Base-by-base conservation (phyloP, 1,284 basidiomycete genomes). In the Sporisorium iseilematis-ciliati region DNA sequence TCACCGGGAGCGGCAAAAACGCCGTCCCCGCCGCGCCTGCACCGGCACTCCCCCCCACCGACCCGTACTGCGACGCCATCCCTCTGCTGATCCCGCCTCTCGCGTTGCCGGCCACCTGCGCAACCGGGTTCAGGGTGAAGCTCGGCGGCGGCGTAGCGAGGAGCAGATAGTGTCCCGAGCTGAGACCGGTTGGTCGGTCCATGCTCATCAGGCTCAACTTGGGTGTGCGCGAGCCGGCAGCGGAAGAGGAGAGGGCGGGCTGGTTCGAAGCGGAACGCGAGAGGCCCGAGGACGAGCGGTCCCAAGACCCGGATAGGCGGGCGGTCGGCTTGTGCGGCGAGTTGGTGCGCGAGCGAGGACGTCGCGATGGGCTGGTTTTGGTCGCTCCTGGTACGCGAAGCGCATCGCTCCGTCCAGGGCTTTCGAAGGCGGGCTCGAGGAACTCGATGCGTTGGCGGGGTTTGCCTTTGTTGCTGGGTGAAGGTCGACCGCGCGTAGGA, bases 161-260 rank as follows among this genome's bases (percentile, higher is more conserved):
- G 11, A 76, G 52, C 25, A 76, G 33, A 20, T 76, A 76, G 25
- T 76, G 74, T 2, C 74, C 74, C n/a, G 69, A 35, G 21, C 65
- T 68, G 11, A 76, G 38, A 2, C 73, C 73, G 0, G 73, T 75
- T 0, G 73, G 73, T 3, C 73, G 49, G 18, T 71, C 72, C 45
- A 75, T 70, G 21, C 51, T 40, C 25, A 75, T 67, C 33, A 75
- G n/a, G 48, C 73, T 60, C 5, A 75, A 31, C 18, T 64, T 71
- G 12, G 73, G 65, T 18, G 73, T 75, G 11, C 67, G 60, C 20
- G 54, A 26, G 3, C 58, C 65, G 1, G 52, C 57, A 31, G 49
- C 29, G 5, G 48, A 60, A 7, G 55, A 43, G 1, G 62, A 65
- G 11, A 62, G 65, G 14, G 25, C 25, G 5, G 53, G 43, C 20